Evolutionary conservation across 176 grass and related monocot genomes (phyloP).

Genomic region (Otatea glauca): DNA sequence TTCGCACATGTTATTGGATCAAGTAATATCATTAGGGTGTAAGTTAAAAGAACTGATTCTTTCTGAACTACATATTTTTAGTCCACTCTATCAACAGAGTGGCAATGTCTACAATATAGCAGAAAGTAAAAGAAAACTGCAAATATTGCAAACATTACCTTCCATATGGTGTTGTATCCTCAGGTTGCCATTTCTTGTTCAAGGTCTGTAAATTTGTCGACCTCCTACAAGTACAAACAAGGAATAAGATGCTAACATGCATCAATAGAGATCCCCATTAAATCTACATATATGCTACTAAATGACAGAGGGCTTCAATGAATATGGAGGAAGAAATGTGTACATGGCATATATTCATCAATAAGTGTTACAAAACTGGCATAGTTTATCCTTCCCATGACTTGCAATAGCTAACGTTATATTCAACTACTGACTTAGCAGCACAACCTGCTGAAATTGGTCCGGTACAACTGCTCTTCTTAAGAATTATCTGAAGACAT

Average conservation of each 20-base stretch:
- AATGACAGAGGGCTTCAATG: background rate
- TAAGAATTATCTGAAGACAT: no score
- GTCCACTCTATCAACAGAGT: slow-evolving; percentile 15
- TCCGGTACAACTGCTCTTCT: no score
- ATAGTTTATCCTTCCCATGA: no score
- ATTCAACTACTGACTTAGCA: no score
- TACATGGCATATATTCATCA: background rate
- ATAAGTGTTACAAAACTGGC: background rate
- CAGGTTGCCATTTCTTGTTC: slow-evolving; percentile 61
- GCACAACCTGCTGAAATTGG: no score
- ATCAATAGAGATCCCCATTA: slow-evolving; percentile 5
- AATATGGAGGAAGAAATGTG: background rate
- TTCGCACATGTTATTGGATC: background rate
- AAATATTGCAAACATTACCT: slow-evolving; percentile 60
- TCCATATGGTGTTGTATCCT: slow-evolving; percentile 81
- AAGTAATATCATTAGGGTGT: slow-evolving; percentile 20
- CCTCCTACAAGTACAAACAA: slow-evolving; percentile 68
- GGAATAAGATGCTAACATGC: slow-evolving; percentile 39
- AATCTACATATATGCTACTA: background rate
- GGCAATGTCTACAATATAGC: slow-evolving; percentile 11
- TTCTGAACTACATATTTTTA: slow-evolving; percentile 21
- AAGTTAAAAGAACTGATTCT: slow-evolving; percentile 28
- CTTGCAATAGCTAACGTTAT: no score
- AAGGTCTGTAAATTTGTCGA: slow-evolving; percentile 88
- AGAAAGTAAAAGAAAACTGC: slow-evolving; percentile 33